Evolutionary conservation across 768 basidiomycete genomes (phyloP).

Genomic region (Podaxis sp.): DNA sequence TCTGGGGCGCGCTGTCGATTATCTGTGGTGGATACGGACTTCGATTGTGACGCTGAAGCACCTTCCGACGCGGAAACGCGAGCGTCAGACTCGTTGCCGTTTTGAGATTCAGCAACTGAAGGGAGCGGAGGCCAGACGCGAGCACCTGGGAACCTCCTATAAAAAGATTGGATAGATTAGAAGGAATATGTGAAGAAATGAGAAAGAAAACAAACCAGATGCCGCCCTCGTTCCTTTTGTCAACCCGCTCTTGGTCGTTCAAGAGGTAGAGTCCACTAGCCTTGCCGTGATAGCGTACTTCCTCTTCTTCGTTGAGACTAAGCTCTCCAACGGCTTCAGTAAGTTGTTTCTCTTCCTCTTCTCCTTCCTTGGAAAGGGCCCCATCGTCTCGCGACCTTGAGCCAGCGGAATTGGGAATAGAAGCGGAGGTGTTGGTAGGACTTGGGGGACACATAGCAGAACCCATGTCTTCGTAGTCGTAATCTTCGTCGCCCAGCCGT

Average conservation of each 20-base stretch:
- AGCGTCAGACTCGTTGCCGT: slow-evolving; percentile 28
- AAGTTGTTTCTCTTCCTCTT: slow-evolving; percentile 41
- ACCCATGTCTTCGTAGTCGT: slow-evolving; percentile 20
- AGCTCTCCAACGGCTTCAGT: slow-evolving; percentile 81
- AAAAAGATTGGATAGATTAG: slow-evolving; percentile 6
- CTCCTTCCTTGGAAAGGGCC: slow-evolving; percentile 18
- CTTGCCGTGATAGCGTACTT: slow-evolving; percentile 86
- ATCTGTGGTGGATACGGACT: not conserved
- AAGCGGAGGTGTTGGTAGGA: slow-evolving; percentile 11
- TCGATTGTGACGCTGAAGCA: not conserved
- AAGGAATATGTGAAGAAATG: slow-evolving; percentile 7
- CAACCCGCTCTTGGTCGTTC: slow-evolving; percentile 55
- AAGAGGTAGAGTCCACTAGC: slow-evolving; percentile 78
- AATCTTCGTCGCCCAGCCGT: slow-evolving; percentile 34
- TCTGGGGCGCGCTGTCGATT: not conserved
- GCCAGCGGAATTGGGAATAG: not conserved
- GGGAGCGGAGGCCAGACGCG: slow-evolving; percentile 81
- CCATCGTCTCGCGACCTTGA: slow-evolving; percentile 4
- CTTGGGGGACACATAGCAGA: slow-evolving; percentile 20
- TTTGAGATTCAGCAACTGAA: slow-evolving; percentile 27
- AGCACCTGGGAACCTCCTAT: slow-evolving; percentile 80
- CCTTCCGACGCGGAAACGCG: not conserved
- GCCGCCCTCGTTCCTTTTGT: slow-evolving; percentile 70
- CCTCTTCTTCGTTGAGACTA: slow-evolving; percentile 82
- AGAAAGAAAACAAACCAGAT: slow-evolving; percentile 53